phyloP scores from a whole-genome alignment of 2,329 filamentous ascomycete genomes.

The Scedosporium aurantiacum region DNA sequence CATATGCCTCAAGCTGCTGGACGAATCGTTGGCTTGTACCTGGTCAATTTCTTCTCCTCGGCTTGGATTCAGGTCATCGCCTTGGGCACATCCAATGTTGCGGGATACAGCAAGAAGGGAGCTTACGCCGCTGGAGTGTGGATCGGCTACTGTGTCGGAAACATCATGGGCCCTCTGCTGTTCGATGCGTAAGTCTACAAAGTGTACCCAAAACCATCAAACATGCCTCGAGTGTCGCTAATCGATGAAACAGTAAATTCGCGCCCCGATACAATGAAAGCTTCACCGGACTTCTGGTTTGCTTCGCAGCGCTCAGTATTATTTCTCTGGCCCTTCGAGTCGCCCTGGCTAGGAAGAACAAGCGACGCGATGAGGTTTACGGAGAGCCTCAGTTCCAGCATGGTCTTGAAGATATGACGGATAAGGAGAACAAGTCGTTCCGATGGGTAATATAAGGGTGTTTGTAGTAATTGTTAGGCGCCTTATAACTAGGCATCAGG shows the following conservation, averaged over 20 bases:
- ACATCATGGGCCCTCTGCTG: constrained; percentile 21
- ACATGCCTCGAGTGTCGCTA: neutral
- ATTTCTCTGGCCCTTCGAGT: constrained; percentile 19
- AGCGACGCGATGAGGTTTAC: constrained; percentile 17
- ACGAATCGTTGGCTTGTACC: constrained; percentile 18
- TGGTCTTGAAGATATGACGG: constrained; percentile 28
- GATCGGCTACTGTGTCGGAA: constrained; percentile 22
- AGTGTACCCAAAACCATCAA: neutral
- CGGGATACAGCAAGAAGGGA: constrained; percentile 22
- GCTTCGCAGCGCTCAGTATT: constrained; percentile 20
- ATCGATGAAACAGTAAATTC: constrained; percentile 11
- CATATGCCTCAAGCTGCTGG: constrained; percentile 11
- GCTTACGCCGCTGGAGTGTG: constrained; percentile 19
- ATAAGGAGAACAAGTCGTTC: constrained; percentile 19
- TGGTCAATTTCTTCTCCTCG: constrained; percentile 20
- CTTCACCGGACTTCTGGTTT: constrained; percentile 21
- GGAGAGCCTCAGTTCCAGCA: constrained; percentile 21
- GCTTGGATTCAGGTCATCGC: constrained; percentile 20
- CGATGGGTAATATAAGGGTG: constrained; percentile 7
- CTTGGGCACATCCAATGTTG: constrained; percentile 21
- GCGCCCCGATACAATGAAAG: constrained; percentile 19
- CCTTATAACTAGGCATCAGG: no score
- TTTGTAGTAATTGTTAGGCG: no score
- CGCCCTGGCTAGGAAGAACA: constrained; percentile 18
- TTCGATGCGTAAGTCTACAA: constrained; percentile 18